These are phyloP conservation scores for Magnaporthales sp. DNA, from an alignment of 2,329 filamentous ascomycete genomes.

Conservation along the genomic window DNA sequence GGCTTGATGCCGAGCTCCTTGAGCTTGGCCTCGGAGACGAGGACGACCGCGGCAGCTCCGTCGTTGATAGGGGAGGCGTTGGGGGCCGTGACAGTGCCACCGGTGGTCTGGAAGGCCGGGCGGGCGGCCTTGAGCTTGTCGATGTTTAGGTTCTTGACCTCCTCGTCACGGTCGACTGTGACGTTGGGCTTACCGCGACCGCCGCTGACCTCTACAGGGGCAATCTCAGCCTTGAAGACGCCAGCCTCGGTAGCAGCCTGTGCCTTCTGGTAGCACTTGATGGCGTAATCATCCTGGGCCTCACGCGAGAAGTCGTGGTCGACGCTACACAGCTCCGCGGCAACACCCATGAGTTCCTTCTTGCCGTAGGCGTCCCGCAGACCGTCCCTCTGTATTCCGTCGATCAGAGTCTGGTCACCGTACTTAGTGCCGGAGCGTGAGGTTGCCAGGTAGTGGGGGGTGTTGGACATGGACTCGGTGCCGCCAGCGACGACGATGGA, in stretches of 20 bases:
- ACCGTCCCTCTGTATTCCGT: conserved; percentile 90
- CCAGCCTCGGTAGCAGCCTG: conserved; percentile 77
- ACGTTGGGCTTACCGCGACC: conserved; percentile 83
- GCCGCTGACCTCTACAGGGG: conserved; percentile 78
- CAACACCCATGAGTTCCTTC: conserved; percentile 93
- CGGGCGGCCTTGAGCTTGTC: conserved; percentile 81
- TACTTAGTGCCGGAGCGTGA: conserved; percentile 88
- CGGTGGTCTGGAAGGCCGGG: conserved; percentile 69
- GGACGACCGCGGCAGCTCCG: conserved; percentile 82
- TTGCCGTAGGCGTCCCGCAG: conserved; percentile 86
- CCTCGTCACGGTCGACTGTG: conserved; percentile 78
- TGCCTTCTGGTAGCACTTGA: conserved; percentile 89
- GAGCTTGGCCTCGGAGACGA: conserved; percentile 89
- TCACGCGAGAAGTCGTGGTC: conserved; percentile 77
- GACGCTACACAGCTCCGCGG: conserved; percentile 81
- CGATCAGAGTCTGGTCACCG: conserved; percentile 79
- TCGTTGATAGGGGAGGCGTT: conserved; percentile 97
- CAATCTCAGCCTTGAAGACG: conserved; percentile 77
- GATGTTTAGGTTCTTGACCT: conserved; percentile 87
- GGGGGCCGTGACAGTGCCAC: conserved; percentile 87
- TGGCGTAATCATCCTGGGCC: conserved; percentile 91
- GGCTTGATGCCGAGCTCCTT: conserved; percentile 88
- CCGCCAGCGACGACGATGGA: conserved; percentile 89
- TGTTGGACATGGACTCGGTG: conserved; percentile 97
- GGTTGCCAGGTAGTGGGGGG: conserved; percentile 87